A percentile compares a stretch with the other conserved stretches of the same genome.
Conservation (phyloP, 1,284 basidiomycete species). For the Leucoagaricus sp. region DNA sequence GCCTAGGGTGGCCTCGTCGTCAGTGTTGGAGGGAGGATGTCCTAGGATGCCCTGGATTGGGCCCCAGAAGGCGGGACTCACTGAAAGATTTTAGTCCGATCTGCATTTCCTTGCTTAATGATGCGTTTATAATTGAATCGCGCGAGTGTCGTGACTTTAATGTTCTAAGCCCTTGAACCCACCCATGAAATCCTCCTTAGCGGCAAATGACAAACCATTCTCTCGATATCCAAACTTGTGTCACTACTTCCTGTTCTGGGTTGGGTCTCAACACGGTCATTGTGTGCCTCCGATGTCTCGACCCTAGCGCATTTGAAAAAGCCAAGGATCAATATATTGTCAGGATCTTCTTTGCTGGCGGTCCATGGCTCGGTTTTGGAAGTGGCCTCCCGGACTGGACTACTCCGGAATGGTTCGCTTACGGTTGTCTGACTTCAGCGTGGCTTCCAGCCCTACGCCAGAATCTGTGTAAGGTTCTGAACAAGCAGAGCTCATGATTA, state of each 20-base stretch:
- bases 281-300: slow-evolving; percentile 26
- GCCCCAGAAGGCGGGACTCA: too few relatives aligned
- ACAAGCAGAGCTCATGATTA: slow-evolving; percentile 9
- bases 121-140: not conserved
- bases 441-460: slow-evolving; percentile 10
- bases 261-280: slow-evolving; percentile 22
- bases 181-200: too few relatives aligned
- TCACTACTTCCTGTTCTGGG: slow-evolving; percentile 22
- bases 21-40: too few relatives aligned
- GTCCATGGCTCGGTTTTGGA: slow-evolving; percentile 3
- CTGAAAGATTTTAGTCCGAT: not conserved
- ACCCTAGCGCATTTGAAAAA: slow-evolving; percentile 13
- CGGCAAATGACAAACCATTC: not conserved
- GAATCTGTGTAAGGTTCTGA: slow-evolving; percentile 1
- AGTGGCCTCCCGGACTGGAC: not conserved
- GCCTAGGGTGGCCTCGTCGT: too few relatives aligned
- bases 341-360: slow-evolving; percentile 6
- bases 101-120: not conserved
- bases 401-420: slow-evolving; percentile 10
- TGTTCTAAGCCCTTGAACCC: not conserved
- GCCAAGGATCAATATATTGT: slow-evolving; percentile 7
- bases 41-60: too few relatives aligned
- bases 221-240: not conserved
- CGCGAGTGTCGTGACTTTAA: not conserved
- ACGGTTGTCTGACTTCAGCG: not conserved